Base-by-base conservation (phyloP, 805 yeast genomes). In the Nakazawaea anatomiae region DNA sequence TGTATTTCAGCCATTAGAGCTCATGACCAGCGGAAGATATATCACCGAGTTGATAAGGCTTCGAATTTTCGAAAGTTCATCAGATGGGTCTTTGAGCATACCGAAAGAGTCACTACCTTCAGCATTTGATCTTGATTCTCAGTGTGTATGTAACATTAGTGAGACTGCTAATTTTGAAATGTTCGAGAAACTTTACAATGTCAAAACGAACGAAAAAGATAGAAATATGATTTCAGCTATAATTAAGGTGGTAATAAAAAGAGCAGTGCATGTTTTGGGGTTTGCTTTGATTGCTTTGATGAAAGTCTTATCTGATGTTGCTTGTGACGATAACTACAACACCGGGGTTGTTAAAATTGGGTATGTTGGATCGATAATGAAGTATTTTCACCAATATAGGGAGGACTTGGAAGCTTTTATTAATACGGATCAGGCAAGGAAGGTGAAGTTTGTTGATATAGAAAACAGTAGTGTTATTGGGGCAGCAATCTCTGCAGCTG, bases 1-100 rank as follows among this genome's bases (percentile, higher is more conserved):
- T 1, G 61, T 78, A 9, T 77, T 76, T 57, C 85, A 80, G 59
- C 87, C 87, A 1, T 62, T 75, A 32, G 87, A 82, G 60, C 65
- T 76, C 52, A 61, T 80, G 63, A 71, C 82, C 32, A 67, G 80
- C 29, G 85, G 85, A 1, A 64, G 86, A 54, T 79, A 80, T 60
- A 62, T 82, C 40, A 77, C 82, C 35, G 87, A 81, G 58, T 57
- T 79, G 48, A 58, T 77, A 5, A 64, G 86, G 43, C 59, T 76
- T 44, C 71, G 71, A 4, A 45, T 77, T 39, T 53, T 66, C 14
- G 76, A 62, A 60, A 11, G 12, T 36, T 5, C 42, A 47, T 9
- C 53, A 57, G 40, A 6, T 57, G 7, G 57, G 57, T 44, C 10
- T 12, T 32, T 40, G 48, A 14, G 28, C 27, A 10, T 11, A 18